Evolutionary conservation across 768 basidiomycete species (phyloP), one percentile per base, ranked within the genome.

Genomic region (Suillus tomentosus): DNA sequence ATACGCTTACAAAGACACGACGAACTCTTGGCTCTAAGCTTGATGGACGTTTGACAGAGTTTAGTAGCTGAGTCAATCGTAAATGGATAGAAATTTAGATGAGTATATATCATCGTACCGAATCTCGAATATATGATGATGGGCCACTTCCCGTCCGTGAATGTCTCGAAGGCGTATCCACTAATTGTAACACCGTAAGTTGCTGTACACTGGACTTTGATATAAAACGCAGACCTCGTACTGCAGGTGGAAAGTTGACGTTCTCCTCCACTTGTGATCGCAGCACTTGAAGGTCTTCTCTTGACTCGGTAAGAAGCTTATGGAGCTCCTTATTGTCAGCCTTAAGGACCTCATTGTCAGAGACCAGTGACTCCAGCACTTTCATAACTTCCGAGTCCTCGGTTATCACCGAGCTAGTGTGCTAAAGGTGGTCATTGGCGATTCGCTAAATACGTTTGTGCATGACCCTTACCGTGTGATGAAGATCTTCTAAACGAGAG

Each of bases 291-390:
- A 89, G 73, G 66, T 95, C 92, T 71, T 96, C 94, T 34, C 93
- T 84, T 1, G 91, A 83, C 58, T 94, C 91, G 2, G 84, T 76
- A 8, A 98, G 79, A 10, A 95, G 75, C 55, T 83, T 84, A 64
- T 91, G 89, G 56, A 96, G 76, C 71, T 96, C 93, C 8, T 84
- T 82, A 64, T 92, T 94, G 70, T 94, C 93, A 22, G 85, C 87
- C 74, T 92, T 92, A 60, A 96, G 77, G 31, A 82, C 81, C 68
- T 95, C 92, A 69, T 95, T 96, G 69, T 93, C 92, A 40, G 87
- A 85, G 9, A 95, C 94, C 37, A 96, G 80, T n/a, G 89, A 87
- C 72, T 94, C 93, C 15, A 97, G 78, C 14, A 95, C 87, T 61
- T 81, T 79, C 40, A 82, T 86, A 19, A 92, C 77, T 69, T 91